Percentiles rank a stretch among this genome's conserved stretches.
These are phyloP conservation scores for Agapanthus africanus DNA, from an alignment of 106 monocot species.

Conservation along the genomic window DNA sequence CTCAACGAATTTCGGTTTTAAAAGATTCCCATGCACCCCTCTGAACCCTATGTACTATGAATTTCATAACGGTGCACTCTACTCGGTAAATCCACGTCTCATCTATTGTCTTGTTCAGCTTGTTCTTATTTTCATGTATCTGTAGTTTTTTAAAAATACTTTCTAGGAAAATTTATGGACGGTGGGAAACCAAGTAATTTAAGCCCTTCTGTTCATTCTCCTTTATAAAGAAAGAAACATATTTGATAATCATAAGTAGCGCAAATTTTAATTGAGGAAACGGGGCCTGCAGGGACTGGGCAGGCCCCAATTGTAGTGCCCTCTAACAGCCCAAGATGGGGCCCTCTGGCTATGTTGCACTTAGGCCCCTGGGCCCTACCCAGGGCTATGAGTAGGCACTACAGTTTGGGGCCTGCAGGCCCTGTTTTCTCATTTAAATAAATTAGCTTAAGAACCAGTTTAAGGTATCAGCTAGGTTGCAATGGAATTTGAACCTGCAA, in stretches of 20 bases:
- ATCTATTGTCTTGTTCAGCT: neutral
- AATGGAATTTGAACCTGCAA: neutral
- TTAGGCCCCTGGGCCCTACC: too few species aligned
- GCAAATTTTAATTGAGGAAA: too few species aligned
- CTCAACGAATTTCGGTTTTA: neutral
- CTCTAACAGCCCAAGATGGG: too few species aligned
- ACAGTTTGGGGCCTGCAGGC: too few species aligned
- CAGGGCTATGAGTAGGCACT: too few species aligned
- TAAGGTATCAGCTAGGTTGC: neutral
- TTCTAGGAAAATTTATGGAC: neutral
- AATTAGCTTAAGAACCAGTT: neutral
- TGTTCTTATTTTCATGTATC: neutral
- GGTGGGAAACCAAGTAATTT: neutral
- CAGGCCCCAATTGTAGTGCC: too few species aligned
- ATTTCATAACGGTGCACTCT: neutral
- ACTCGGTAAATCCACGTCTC: neutral
- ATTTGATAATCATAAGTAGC: too few species aligned
- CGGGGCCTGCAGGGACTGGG: too few species aligned
- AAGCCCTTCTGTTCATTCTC: neutral
- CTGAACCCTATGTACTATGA: neutral
- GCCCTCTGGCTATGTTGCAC: too few species aligned
- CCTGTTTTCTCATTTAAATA: too few species aligned
- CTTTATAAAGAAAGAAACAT: constrained; percentile 1
- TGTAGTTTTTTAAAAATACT: neutral
- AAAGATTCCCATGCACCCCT: neutral